phyloP scores from a whole-genome alignment of 257 asterid species.

The Nicotiana tabacum region DNA sequence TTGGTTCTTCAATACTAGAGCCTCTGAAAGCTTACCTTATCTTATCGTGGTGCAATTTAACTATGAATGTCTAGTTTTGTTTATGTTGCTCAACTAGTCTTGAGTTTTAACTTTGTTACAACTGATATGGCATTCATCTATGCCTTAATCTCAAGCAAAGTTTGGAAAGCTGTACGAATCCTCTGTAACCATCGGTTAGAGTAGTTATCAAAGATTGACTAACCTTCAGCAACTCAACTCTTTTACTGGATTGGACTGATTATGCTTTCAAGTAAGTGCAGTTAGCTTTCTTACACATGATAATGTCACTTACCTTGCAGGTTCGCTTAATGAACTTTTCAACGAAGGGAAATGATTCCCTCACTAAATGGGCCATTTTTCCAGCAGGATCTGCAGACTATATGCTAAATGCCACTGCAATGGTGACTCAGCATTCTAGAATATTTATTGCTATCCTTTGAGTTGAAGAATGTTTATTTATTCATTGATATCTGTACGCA shows the following conservation, averaged over 20 bases:
- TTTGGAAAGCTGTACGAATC: not conserved
- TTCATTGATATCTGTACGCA: constrained; percentile 23
- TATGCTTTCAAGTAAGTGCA: not conserved
- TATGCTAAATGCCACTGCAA: constrained; percentile 60
- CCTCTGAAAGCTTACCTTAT: not conserved
- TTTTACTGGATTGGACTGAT: not conserved
- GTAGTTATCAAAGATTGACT: not conserved
- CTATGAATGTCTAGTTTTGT: not conserved
- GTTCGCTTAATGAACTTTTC: constrained; percentile 57
- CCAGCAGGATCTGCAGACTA: constrained; percentile 56
- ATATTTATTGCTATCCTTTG: constrained; percentile 10
- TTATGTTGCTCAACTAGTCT: constrained; percentile 9
- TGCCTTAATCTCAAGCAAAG: not conserved
- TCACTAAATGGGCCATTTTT: constrained; percentile 60
- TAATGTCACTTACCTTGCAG: constrained; percentile 41
- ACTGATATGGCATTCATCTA: not conserved
- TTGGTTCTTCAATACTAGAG: not conserved
- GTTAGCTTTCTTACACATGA: not conserved
- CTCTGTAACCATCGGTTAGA: not conserved
- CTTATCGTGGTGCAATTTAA: not conserved
- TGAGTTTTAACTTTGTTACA: constrained; percentile 4
- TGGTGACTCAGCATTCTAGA: constrained; percentile 33
- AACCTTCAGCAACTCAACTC: not conserved
- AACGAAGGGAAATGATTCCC: constrained; percentile 54
- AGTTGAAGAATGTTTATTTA: constrained; percentile 1